A percentile compares a stretch with the other conserved stretches of the same genome.
Conservation (phyloP, 1,284 basidiomycete species). For the Cryptococcus hybrid region DNA sequence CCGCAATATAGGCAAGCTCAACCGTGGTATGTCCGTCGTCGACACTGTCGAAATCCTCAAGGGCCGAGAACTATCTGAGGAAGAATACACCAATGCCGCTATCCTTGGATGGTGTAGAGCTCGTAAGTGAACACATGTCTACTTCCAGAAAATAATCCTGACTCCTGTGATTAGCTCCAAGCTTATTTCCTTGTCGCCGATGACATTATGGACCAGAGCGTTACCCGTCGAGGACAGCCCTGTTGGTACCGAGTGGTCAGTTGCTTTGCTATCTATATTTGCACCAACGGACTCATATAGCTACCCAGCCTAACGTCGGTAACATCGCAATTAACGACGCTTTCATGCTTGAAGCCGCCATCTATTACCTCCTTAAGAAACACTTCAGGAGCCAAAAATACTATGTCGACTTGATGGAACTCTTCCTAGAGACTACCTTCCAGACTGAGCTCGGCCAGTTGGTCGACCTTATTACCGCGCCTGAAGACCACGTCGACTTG, state of each 20-base stretch:
- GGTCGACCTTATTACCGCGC: constrained; percentile 92
- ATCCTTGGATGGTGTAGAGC: constrained; percentile 95
- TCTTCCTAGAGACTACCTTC: constrained; percentile 91
- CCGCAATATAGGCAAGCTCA: constrained; percentile 71
- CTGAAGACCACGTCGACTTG: constrained; percentile 85
- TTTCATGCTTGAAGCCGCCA: constrained; percentile 94
- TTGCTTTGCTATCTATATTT: background rate
- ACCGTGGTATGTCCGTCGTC: constrained; percentile 91
- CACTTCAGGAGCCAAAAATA: constrained; percentile 80
- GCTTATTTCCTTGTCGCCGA: constrained; percentile 97
- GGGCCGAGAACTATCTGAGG: constrained; percentile 60
- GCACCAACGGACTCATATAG: background rate
- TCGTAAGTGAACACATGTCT: constrained; percentile 59
- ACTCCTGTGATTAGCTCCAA: constrained; percentile 66
- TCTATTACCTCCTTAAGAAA: constrained; percentile 84
- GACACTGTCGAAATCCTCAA: constrained; percentile 90
- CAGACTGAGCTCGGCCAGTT: constrained; percentile 96
- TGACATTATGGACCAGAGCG: constrained; percentile 88
- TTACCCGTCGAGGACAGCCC: constrained; percentile 92
- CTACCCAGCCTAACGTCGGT: constrained; percentile 60
- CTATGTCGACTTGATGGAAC: constrained; percentile 85
- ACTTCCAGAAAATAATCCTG: background rate
- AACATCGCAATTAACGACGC: constrained; percentile 95
- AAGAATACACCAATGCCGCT: constrained; percentile 87
- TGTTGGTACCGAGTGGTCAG: constrained; percentile 83